Evolutionary conservation across 2,329 filamentous ascomycete species (phyloP).

Genomic region (Aspergillus jensenii): DNA sequence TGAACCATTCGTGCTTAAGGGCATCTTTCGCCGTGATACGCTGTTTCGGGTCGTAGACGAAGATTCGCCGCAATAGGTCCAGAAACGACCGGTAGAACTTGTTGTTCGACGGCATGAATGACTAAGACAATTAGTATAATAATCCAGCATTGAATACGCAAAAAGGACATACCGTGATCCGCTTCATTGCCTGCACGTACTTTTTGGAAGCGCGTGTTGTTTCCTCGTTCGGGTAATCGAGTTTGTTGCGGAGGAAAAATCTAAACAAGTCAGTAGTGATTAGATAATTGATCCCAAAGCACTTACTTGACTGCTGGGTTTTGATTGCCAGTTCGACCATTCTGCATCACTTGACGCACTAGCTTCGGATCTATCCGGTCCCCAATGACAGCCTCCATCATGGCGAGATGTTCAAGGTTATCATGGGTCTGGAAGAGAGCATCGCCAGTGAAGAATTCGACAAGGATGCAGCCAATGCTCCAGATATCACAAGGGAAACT

Average conservation of each 20-base stretch:
- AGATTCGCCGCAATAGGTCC: conserved; percentile 62
- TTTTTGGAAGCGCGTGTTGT: conserved; percentile 64
- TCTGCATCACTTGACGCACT: conserved; percentile 53
- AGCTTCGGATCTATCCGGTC: conserved; percentile 56
- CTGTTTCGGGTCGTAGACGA: conserved; percentile 66
- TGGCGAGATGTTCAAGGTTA: conserved; percentile 66
- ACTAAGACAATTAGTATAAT: conserved; percentile 43
- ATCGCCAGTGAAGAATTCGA: conserved; percentile 68
- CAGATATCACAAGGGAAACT: conserved; percentile 68
- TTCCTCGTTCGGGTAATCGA: conserved; percentile 64
- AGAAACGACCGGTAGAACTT: conserved; percentile 64
- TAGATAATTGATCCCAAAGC: conserved; percentile 14
- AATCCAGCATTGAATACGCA: not conserved
- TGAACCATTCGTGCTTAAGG: conserved; percentile 67
- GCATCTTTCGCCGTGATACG: conserved; percentile 65
- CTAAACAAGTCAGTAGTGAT: conserved; percentile 39
- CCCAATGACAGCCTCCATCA: conserved; percentile 66
- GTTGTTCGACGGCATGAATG: conserved; percentile 61
- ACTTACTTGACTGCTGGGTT: conserved; percentile 59
- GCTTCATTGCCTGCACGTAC: conserved; percentile 69
- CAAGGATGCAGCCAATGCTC: conserved; percentile 68
- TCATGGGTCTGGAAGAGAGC: conserved; percentile 69
- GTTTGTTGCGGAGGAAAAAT: conserved; percentile 56
- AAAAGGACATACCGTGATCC: conserved; percentile 51
- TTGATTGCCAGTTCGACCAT: conserved; percentile 47